Percentiles rank a stretch among this genome's conserved stretches.
Evolutionary conservation across 768 basidiomycete species (phyloP).

Genomic region (Phaffia australis): DNA sequence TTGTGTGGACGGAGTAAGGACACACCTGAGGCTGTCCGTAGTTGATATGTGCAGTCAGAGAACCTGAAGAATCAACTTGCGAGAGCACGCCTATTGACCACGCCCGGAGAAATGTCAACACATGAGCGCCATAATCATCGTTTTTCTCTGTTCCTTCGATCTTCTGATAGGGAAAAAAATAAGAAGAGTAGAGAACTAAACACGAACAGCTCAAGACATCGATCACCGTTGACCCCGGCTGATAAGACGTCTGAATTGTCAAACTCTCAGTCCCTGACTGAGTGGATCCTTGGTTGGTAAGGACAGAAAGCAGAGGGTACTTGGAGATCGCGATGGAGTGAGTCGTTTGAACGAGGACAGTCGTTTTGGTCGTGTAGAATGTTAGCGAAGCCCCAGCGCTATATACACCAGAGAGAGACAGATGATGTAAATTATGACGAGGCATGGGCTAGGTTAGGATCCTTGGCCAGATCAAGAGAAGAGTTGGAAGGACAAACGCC

Average conservation of each 20-base stretch:
- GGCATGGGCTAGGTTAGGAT: not conserved
- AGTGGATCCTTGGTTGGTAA: slow-evolving; percentile 13
- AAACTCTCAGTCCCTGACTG: not conserved
- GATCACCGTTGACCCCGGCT: slow-evolving; percentile 12
- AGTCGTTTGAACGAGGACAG: slow-evolving; percentile 7
- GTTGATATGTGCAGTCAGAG: too few species aligned
- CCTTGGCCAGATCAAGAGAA: not conserved
- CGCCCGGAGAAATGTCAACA: too few species aligned
- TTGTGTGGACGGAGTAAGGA: not conserved
- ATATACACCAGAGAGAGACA: too few species aligned
- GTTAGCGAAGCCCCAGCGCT: not conserved
- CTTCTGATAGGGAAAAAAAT: too few species aligned
- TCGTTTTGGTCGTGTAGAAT: not conserved
- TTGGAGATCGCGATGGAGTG: slow-evolving; percentile 18
- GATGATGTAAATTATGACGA: not conserved
- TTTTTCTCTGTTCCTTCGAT: too few species aligned
- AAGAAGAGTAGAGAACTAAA: not conserved
- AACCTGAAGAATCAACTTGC: too few species aligned
- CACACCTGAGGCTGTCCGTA: slow-evolving; percentile 10
- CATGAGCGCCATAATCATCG: slow-evolving; percentile 2
- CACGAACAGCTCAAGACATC: slow-evolving; percentile 8
- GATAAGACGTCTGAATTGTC: slow-evolving; percentile 6
- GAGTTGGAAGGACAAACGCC: not conserved
- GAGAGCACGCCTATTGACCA: too few species aligned
- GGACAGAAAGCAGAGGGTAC: slow-evolving; percentile 19